Evolutionary conservation across 2,329 filamentous ascomycete genomes (phyloP).

Genomic region (Aureobasidium sp.): DNA sequence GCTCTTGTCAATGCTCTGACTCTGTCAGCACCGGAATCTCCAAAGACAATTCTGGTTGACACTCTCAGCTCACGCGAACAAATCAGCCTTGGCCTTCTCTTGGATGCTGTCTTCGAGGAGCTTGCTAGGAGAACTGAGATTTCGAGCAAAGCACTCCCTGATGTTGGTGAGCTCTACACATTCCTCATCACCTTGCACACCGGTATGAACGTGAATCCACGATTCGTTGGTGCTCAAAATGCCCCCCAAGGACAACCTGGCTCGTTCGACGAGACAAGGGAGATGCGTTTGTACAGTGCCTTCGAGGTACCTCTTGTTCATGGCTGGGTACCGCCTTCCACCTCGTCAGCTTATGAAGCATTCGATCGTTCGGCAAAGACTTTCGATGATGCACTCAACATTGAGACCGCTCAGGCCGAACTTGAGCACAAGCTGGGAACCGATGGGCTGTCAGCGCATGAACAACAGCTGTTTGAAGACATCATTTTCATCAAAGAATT

Average conservation of each 20-base stretch:
- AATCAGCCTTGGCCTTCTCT: constrained; percentile 73
- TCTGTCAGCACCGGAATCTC: constrained; percentile 63
- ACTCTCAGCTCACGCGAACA: constrained; percentile 74
- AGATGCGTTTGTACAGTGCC: constrained; percentile 85
- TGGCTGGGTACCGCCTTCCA: constrained; percentile 73
- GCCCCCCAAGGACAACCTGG: constrained; percentile 45
- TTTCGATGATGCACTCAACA: constrained; percentile 85
- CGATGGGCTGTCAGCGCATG: constrained; percentile 57
- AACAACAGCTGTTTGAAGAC: constrained; percentile 75
- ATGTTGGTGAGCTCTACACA: constrained; percentile 77
- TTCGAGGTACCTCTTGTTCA: constrained; percentile 87
- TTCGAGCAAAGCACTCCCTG: constrained; percentile 60
- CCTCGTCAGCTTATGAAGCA: constrained; percentile 59
- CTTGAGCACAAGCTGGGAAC: constrained; percentile 68
- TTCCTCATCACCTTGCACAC: constrained; percentile 87
- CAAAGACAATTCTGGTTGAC: constrained; percentile 65
- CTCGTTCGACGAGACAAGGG: constrained; percentile 75
- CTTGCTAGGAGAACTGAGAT: constrained; percentile 62
- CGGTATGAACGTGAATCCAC: constrained; percentile 96
- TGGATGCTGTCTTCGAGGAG: constrained; percentile 89
- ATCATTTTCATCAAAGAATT: constrained; percentile 79
- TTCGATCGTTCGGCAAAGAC: constrained; percentile 68
- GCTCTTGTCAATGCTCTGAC: constrained; percentile 89
- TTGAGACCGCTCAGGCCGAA: constrained; percentile 83
- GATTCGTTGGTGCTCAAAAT: constrained; percentile 59